Base-by-base conservation (phyloP, 202 grass and related monocot species). In the Bolboschoenoplectus hybrid region DNA sequence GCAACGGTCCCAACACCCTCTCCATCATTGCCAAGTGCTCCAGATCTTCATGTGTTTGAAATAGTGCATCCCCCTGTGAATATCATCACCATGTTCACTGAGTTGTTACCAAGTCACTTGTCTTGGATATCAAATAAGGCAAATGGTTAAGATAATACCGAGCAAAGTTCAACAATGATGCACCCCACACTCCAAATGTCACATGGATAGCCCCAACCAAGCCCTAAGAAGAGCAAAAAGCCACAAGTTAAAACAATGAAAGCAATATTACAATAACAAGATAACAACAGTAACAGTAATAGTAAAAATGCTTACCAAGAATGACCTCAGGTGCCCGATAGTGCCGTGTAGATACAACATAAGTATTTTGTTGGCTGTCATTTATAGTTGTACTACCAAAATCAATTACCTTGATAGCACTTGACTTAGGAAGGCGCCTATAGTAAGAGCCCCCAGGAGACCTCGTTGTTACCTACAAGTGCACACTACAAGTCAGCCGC, bases 1-100 rank as follows among this genome's bases (percentile, higher is more conserved):
- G 93, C 74, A 94, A 63, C 6, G 93, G 89, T 38, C 97, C 92
- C 3, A 99, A 77, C 1, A 91, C 97, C 75, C 91, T 91, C 89
- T 99, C 93, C 97, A 99, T 97, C 97, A 99, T 97, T 50, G 97
- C 93, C 64, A 99, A 84, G 85, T 99, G 97, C 75, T 99, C 97
- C 82, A 97, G 81, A 66, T 99, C 97, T 77, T 99, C 97, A 63
- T 97, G 97, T n/a, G 97, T 99, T 81, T 97, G 97, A 89, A 99
- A 99, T 51, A 99, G 79, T 9, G 92, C 91, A 66, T 93, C 93
- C 5, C 97, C 97, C 97, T 93, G 88, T 83, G 71, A 87, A 85
- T 36, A 67, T 43, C 16, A 80, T 60, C 11, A 60, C 36, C 57
- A 78, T 11, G 26, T 26, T 26, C 26, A 26, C 26, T 26, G 26